Percentiles rank a stretch among this genome's conserved stretches.
Conservation (phyloP, 495 filamentous ascomycete genomes). For the Podospora fimiseda region DNA sequence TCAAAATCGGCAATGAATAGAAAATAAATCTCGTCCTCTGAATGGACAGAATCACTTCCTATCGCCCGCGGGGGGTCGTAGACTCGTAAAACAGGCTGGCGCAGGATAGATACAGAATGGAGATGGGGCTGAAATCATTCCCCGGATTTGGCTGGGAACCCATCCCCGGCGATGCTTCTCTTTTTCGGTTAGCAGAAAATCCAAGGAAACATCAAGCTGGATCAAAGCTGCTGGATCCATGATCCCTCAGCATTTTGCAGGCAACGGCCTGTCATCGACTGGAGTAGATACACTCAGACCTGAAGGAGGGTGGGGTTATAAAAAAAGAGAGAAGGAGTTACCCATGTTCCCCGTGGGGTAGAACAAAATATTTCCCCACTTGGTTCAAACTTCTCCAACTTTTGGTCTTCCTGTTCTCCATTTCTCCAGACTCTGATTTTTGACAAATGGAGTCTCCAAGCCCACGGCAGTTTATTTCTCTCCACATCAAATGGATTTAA, state of each 20-base stretch:
- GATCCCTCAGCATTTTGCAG: too few relatives aligned
- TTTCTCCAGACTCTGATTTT: too few relatives aligned
- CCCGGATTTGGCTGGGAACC: not conserved
- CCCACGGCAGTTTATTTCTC: not conserved
- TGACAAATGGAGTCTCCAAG: too few relatives aligned
- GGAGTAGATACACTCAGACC: too few relatives aligned
- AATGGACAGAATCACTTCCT: not conserved
- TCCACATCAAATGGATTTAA: not conserved
- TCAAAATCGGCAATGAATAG: slow-evolving; percentile 7
- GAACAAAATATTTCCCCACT: not conserved
- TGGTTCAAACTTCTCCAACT: not conserved
- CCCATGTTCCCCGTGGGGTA: not conserved
- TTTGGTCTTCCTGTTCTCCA: not conserved
- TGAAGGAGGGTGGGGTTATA: too few relatives aligned
- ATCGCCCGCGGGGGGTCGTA: not conserved
- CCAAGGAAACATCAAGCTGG: too few relatives aligned
- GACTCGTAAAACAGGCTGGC: not conserved
- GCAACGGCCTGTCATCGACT: too few relatives aligned
- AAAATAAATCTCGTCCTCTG: not conserved
- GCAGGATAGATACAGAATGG: not conserved
- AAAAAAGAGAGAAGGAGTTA: too few relatives aligned
- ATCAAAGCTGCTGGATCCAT: too few relatives aligned
- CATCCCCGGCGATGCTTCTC: slow-evolving; percentile 10
- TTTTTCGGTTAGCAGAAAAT: slow-evolving; percentile 10
- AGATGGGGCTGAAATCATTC: not conserved